Conservation (phyloP, 73 alveolate genomes). For the Paramecium octaurelia region DNA sequence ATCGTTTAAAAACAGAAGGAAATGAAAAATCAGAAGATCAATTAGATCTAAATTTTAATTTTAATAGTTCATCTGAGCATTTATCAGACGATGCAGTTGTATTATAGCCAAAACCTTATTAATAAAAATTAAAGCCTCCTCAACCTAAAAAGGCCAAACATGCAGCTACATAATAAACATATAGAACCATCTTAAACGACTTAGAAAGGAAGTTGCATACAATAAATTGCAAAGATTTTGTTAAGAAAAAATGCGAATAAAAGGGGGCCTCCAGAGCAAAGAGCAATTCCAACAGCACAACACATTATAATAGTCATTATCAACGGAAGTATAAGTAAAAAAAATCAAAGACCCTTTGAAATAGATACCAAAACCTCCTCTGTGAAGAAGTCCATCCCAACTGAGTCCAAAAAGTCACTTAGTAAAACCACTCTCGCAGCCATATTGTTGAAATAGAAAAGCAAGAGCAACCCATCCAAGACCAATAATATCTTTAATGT, state of each 20-base stretch:
- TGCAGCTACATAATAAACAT: background rate
- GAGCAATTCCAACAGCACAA: slow-evolving; percentile 40
- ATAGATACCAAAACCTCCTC: slow-evolving; percentile 7
- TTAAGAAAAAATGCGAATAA: background rate
- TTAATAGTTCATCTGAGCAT: slow-evolving; percentile 48
- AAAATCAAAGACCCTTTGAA: slow-evolving; percentile 21
- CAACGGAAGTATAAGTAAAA: background rate
- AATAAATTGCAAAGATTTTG: slow-evolving; percentile 34
- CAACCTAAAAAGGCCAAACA: background rate
- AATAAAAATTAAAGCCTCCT: slow-evolving; percentile 39
- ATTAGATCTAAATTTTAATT: slow-evolving; percentile 31
- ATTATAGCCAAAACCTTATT: background rate
- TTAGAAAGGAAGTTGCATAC: slow-evolving; percentile 41
- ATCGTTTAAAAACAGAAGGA: slow-evolving; percentile 43
- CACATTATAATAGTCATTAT: slow-evolving; percentile 41
- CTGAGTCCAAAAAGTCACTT: background rate
- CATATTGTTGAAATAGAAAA: background rate
- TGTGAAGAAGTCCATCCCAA: slow-evolving; percentile 45
- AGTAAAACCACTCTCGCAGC: background rate
- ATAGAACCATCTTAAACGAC: slow-evolving; percentile 4
- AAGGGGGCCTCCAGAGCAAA: slow-evolving; percentile 13
- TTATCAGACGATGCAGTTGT: slow-evolving; percentile 36
- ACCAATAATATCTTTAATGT: background rate
- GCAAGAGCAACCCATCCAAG: slow-evolving; percentile 9
- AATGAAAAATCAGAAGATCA: slow-evolving; percentile 47